Evolutionary conservation across 2,329 filamentous ascomycete species (phyloP).

Genomic region (Pseudopithomyces maydicus): DNA sequence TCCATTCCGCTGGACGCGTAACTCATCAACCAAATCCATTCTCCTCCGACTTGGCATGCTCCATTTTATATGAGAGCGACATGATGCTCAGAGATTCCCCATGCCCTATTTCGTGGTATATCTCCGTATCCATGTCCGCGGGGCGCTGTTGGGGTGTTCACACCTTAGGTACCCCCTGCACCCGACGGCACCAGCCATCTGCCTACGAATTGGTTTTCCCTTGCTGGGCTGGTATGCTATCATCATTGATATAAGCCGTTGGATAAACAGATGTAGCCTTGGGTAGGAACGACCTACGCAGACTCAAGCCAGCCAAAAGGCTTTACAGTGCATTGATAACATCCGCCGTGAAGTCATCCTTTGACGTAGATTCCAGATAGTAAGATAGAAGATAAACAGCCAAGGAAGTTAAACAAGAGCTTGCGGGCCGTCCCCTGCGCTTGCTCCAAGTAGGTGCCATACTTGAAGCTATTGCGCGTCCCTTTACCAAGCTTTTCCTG

Average conservation of each 20-base stretch:
- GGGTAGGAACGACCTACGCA: no score
- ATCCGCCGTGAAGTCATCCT: background rate
- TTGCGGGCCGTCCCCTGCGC: background rate
- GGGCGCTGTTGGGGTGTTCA: background rate
- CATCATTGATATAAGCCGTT: no score
- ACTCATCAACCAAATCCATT: background rate
- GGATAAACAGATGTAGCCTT: no score
- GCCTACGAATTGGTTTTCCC: background rate
- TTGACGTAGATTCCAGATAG: background rate
- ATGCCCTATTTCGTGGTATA: background rate
- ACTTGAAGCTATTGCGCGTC: background rate
- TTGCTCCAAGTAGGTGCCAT: background rate
- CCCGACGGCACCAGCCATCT: background rate
- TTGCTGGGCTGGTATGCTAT: no score
- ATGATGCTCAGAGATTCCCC: background rate
- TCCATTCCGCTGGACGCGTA: background rate
- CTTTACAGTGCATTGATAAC: background rate
- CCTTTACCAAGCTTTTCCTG: background rate
- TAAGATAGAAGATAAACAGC: background rate
- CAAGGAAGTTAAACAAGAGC: background rate
- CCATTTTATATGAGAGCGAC: background rate
- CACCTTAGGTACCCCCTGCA: background rate
- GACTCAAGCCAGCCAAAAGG: no score
- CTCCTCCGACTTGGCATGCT: slow-evolving; percentile 3
- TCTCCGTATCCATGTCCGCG: background rate